A percentile compares a stretch with the other conserved stretches of the same genome.
Evolutionary conservation across 73 alveolate genomes (phyloP).

Genomic region (Halteria grandinella): DNA sequence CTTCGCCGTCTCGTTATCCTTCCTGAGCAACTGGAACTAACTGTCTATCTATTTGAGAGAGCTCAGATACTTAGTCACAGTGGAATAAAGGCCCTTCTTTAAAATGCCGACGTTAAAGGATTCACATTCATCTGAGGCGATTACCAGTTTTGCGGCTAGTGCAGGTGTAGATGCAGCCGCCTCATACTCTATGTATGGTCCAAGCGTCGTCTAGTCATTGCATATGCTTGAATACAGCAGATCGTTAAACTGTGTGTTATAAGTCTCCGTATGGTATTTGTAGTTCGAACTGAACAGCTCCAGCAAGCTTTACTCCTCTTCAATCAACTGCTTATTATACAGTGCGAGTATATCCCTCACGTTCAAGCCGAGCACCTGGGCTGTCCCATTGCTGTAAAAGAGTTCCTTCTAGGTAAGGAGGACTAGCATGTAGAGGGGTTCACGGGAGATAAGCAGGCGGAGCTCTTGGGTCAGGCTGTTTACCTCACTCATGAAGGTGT

Average conservation of each 20-base stretch:
- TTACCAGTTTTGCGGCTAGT: too few relatives aligned
- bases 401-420: slow-evolving; percentile 28
- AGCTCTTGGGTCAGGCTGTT: slow-evolving; percentile 30
- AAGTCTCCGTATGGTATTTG: neutral
- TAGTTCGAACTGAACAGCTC: neutral
- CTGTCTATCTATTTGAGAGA: slow-evolving; percentile 12
- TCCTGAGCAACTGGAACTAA: neutral
- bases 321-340: neutral
- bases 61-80: slow-evolving; percentile 29
- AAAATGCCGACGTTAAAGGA: slow-evolving; percentile 33
- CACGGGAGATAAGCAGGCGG: slow-evolving; percentile 22
- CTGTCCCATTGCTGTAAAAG: slow-evolving; percentile 13
- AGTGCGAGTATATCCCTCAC: neutral
- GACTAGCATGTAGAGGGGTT: slow-evolving; percentile 9
- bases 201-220: too few relatives aligned
- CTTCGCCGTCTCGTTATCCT: neutral
- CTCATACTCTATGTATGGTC: too few relatives aligned
- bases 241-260: slow-evolving; percentile 14
- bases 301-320: slow-evolving; percentile 10
- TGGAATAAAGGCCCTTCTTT: slow-evolving; percentile 47
- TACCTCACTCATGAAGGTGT: slow-evolving; percentile 36
- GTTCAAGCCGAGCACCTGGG: neutral
- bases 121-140: slow-evolving; percentile 9
- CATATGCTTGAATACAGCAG: slow-evolving; percentile 24
- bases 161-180: too few relatives aligned